Evolutionary conservation across 2,329 filamentous ascomycete genomes (phyloP).

Genomic region (Phialophora verrucosa): DNA sequence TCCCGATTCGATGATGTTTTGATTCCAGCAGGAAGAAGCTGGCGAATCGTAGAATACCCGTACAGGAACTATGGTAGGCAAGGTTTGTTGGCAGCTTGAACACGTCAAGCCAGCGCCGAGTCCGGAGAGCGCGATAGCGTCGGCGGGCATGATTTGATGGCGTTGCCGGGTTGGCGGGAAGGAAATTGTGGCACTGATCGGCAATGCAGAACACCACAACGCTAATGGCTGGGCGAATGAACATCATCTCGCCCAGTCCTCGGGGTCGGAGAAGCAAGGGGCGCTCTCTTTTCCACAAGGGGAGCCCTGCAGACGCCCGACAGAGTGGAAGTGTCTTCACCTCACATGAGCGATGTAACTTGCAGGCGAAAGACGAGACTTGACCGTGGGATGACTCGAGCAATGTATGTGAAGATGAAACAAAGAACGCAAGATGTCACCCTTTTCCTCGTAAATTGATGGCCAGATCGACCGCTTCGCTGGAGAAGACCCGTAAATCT

Average conservation of each 20-base stretch:
- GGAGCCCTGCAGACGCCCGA: not conserved
- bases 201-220: slow-evolving; percentile 15
- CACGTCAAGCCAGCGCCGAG: slow-evolving; percentile 5
- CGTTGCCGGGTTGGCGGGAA: slow-evolving; percentile 5
- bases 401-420: slow-evolving; percentile 1
- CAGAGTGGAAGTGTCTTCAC: not conserved
- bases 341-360: slow-evolving; percentile 3
- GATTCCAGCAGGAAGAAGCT: not conserved
- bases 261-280: not conserved
- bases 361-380: slow-evolving; percentile 8
- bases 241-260: not conserved
- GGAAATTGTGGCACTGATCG: slow-evolving; percentile 16
- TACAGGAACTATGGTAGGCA: not conserved
- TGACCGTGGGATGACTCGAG: not conserved
- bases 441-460: slow-evolving; percentile 8
- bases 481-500: slow-evolving; percentile 6
- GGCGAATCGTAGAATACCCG: slow-evolving; percentile 11
- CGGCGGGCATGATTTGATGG: slow-evolving; percentile 13
- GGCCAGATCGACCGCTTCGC: slow-evolving; percentile 5
- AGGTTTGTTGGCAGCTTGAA: not conserved
- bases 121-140: slow-evolving; percentile 10
- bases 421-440: slow-evolving; percentile 7
- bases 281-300: not conserved
- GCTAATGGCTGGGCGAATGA: slow-evolving; percentile 10
- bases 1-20: slow-evolving; percentile 3